Base-by-base conservation (phyloP, 805 yeast genomes). In the Kuraishia piskuri region DNA sequence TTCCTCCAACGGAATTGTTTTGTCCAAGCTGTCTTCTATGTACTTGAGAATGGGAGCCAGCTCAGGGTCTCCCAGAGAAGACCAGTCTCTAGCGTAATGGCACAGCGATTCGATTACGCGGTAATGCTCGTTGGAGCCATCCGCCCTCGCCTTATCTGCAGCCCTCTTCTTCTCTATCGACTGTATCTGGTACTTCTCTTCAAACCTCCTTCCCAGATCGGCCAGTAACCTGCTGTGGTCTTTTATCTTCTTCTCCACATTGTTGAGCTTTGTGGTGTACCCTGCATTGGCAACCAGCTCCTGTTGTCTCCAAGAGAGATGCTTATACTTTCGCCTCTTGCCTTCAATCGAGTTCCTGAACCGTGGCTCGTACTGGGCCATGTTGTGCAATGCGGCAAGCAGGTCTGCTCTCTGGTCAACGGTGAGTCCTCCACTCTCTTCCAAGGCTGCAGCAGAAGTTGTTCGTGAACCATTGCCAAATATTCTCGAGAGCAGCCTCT, bases 81-180 rank as follows among this genome's bases (percentile, higher is more conserved):
- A 69, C 94, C 96, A 91, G 64, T 92, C 97, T 50, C 97, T 71
- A 9, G 83, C 79, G 56, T 78, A 78, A 66, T 90, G 97, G 51
- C 90, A 83, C 36, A 92, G 60, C 5, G 88, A 72, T 64, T 87
- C 95, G 24, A 82, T 74, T 1, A 86, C 87, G 53, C 80, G 66
- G 52, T 70, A 72, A 53, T 75, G 67, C 21, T 67, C 63, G 50
- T 59, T 53, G 3, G 57, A 54, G 37, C 55, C 54, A 3, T 44
- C 53, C 4, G 51, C 25, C 14, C 53, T 53, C 31, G 60, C 56
- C n/a, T 50, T 49, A 44, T 57, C 63, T 9, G 56, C 55, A 8
- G 69, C 66, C 23, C 68, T 65, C 23, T 72, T 63, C 40, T 83
- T 52, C 25, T 85, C 89, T 48, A 72, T 62, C 1, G 65, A 53